A percentile compares a stretch with the other conserved stretches of the same genome.
These are phyloP conservation scores for Ogataea dorogensis DNA, from an alignment of 805 yeast species.

Conservation along the genomic window DNA sequence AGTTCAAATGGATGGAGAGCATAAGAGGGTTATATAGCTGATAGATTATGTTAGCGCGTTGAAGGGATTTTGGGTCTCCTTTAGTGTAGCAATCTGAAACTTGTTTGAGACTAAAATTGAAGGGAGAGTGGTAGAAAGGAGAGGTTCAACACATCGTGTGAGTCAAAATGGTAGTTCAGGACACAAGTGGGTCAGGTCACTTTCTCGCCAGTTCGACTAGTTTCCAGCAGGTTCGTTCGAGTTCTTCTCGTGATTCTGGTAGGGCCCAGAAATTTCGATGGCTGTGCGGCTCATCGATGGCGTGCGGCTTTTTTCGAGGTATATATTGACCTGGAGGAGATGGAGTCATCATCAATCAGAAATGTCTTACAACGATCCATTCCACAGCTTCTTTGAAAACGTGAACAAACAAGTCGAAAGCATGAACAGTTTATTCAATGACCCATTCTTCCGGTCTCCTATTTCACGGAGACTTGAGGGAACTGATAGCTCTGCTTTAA, in stretches of 20 bases:
- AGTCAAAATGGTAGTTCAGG: background rate
- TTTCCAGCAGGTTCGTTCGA: background rate
- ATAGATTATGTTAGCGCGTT: no score
- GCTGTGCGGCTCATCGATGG: conserved; percentile 3
- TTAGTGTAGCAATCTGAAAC: background rate
- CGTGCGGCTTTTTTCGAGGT: conserved; percentile 4
- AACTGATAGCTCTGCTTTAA: conserved; percentile 6
- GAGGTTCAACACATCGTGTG: no score
- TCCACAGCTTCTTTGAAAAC: conserved; percentile 43
- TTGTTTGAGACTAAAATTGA: background rate
- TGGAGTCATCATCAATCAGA: background rate
- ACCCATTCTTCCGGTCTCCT: conserved; percentile 25
- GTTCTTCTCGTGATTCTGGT: conserved; percentile 2
- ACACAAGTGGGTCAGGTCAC: no score
- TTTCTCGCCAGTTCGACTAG: background rate
- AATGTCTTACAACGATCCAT: conserved; percentile 36
- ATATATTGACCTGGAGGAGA: conserved; percentile 1
- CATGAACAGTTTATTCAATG: conserved; percentile 36
- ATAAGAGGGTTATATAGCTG: no score
- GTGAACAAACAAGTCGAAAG: conserved; percentile 42
- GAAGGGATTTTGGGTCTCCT: no score
- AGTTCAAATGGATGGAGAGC: no score
- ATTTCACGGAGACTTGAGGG: conserved; percentile 5
- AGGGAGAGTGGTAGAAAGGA: no score
- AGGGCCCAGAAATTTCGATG: conserved; percentile 10